Conservation (phyloP, 495 filamentous ascomycete genomes). For the Aspergillus kassunensis region DNA sequence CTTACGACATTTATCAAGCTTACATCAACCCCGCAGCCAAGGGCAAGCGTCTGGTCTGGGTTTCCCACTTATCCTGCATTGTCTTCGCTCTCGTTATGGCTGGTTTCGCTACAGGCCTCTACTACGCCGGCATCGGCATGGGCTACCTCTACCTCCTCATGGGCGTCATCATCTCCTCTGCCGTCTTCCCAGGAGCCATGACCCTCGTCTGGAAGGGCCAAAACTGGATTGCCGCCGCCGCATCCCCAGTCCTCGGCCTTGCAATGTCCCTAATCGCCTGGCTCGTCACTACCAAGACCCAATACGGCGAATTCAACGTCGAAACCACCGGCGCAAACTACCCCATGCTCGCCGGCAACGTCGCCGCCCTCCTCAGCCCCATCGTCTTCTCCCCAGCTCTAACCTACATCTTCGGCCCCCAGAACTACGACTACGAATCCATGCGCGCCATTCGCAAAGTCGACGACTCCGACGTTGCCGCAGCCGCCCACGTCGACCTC, state of each 20-base stretch:
- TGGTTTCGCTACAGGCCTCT: conserved; percentile 75
- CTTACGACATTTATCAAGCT: conserved; percentile 83
- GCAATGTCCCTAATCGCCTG: conserved; percentile 76
- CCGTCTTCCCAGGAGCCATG: conserved; percentile 78
- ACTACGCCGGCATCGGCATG: conserved; percentile 65
- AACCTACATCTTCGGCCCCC: conserved; percentile 66
- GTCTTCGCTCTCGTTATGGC: conserved; percentile 81
- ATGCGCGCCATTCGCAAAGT: conserved; percentile 82
- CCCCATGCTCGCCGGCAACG: conserved; percentile 87
- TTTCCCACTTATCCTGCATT: conserved; percentile 74
- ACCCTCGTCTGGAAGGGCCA: conserved; percentile 80
- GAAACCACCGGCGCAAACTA: conserved; percentile 75
- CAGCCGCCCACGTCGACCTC: conserved; percentile 64
- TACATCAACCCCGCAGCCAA: conserved; percentile 55
- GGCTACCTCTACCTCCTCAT: conserved; percentile 82
- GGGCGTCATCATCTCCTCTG: conserved; percentile 86
- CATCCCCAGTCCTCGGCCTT: conserved; percentile 75
- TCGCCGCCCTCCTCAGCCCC: conserved; percentile 75
- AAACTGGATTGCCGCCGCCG: conserved; percentile 71
- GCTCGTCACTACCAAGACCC: conserved; percentile 81
- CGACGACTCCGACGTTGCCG: conserved; percentile 75
- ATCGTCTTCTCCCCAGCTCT: conserved; percentile 74
- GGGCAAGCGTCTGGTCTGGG: conserved; percentile 79
- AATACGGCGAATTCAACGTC: conserved; percentile 71
- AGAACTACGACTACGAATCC: conserved; percentile 85